Percentiles rank a stretch among this genome's conserved stretches.
These are phyloP conservation scores for Fragilaria crotonensis DNA, from an alignment of 108 stramenopile species.

Conservation along the genomic window DNA sequence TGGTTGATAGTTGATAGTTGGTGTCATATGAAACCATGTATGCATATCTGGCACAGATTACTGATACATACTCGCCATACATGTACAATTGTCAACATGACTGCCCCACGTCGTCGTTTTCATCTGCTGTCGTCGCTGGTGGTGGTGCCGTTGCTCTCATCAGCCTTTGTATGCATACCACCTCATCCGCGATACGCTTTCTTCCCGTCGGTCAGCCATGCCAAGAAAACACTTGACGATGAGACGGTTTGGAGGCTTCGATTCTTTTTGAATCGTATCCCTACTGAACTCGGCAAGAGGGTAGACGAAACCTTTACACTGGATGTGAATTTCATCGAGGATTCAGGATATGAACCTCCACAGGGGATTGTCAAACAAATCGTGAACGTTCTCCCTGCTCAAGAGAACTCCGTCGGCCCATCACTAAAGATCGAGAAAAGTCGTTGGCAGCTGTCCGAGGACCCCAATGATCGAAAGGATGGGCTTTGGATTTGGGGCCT, in stretches of 20 bases:
- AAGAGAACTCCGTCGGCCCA: not conserved
- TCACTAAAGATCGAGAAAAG: constrained; percentile 34
- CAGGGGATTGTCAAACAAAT: constrained; percentile 52
- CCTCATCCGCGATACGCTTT: too few species aligned
- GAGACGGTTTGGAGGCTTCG: constrained; percentile 75
- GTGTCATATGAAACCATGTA: too few species aligned
- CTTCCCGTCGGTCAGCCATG: too few species aligned
- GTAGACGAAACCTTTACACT: constrained; percentile 53
- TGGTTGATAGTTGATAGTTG: too few species aligned
- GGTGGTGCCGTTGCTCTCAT: too few species aligned
- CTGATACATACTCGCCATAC: too few species aligned
- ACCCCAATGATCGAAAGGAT: constrained; percentile 80
- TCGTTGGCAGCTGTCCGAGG: constrained; percentile 78
- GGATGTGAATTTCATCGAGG: constrained; percentile 65
- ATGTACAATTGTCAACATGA: too few species aligned
- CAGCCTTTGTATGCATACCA: too few species aligned
- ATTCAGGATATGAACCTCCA: constrained; percentile 83
- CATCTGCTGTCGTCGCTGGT: too few species aligned
- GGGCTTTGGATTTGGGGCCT: constrained; percentile 90
- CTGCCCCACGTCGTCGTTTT: too few species aligned
- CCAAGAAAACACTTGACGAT: constrained; percentile 58
- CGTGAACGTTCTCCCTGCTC: not conserved
- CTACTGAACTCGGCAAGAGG: constrained; percentile 51
- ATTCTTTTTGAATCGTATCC: constrained; percentile 45
- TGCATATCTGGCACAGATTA: too few species aligned